These are phyloP conservation scores for Grigorovia yakushimaensis DNA, from an alignment of 805 yeast species.

Conservation along the genomic window DNA sequence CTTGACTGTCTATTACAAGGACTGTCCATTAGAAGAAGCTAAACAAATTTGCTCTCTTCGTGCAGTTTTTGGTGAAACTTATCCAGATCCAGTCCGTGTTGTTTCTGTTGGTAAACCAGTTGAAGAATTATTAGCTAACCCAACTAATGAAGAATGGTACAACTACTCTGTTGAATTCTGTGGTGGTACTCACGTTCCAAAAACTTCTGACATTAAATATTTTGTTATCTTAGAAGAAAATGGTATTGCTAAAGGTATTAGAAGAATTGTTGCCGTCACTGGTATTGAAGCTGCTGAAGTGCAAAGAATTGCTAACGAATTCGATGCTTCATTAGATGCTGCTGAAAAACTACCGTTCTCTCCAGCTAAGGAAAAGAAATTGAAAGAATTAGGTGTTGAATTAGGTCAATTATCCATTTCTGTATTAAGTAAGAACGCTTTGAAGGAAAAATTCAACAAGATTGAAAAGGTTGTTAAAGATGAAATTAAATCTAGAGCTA, in stretches of 20 bases:
- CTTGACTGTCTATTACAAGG: conserved; percentile 68
- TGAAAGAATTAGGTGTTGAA: conserved; percentile 76
- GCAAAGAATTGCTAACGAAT: conserved; percentile 73
- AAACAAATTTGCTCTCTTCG: conserved; percentile 74
- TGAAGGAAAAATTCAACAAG: conserved; percentile 63
- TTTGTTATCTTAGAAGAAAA: conserved; percentile 86
- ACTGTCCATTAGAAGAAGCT: conserved; percentile 68
- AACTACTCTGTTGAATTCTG: conserved; percentile 85
- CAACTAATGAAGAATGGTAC: conserved; percentile 67
- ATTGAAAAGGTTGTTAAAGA: conserved; percentile 84
- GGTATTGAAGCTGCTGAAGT: conserved; percentile 87
- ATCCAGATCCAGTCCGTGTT: conserved; percentile 98
- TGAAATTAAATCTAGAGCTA: conserved; percentile 77
- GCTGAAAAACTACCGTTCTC: conserved; percentile 62
- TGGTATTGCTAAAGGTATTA: conserved; percentile 97
- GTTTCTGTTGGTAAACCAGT: conserved; percentile 91
- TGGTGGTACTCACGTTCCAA: conserved; percentile 96
- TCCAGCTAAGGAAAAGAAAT: conserved; percentile 64
- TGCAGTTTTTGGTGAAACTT: conserved; percentile 98
- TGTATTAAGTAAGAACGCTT: conserved; percentile 64
- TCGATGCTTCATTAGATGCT: conserved; percentile 47
- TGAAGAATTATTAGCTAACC: conserved; percentile 64
- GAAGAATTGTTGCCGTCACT: conserved; percentile 96
- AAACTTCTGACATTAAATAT: conserved; percentile 88
- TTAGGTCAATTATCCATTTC: conserved; percentile 78